These are phyloP conservation scores for Vitis riparia DNA, from an alignment of 164 flowering plant genomes.

Conservation along the genomic window DNA sequence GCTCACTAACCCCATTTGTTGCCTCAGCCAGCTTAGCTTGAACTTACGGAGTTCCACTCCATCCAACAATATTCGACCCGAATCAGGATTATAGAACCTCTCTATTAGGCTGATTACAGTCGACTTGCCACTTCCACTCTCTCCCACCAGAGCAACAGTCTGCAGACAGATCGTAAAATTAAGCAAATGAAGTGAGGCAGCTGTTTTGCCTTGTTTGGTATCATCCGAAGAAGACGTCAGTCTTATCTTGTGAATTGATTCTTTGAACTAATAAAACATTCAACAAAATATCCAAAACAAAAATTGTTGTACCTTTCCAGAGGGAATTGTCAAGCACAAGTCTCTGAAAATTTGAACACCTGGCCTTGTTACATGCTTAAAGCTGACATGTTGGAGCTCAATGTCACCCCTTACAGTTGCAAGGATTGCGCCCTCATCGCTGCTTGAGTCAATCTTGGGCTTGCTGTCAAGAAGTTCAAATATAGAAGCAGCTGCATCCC, in stretches of 20 bases:
- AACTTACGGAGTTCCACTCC: not conserved
- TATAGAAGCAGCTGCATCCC: constrained; percentile 26
- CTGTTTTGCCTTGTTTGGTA: not conserved
- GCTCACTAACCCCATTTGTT: not conserved
- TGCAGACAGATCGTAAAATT: not conserved
- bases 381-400: constrained; percentile 22
- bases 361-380: constrained; percentile 27
- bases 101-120: not conserved
- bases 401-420: constrained; percentile 20
- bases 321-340: constrained; percentile 24
- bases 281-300: not conserved
- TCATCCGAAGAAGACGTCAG: too few relatives aligned
- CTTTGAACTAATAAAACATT: too few relatives aligned
- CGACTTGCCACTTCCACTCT: too few relatives aligned
- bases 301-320: constrained; percentile 18
- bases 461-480: constrained; percentile 26
- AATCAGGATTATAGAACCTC: constrained; percentile 1
- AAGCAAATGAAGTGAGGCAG: not conserved
- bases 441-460: constrained; percentile 31
- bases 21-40: not conserved
- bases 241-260: too few relatives aligned
- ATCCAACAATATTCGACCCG: not conserved
- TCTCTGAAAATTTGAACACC: constrained; percentile 23
- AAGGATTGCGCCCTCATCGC: constrained; percentile 15
- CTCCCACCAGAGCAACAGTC: too few relatives aligned